Evolutionary conservation across 139 green algal genomes (phyloP).

Genomic region (Tetradesmus obliquus): DNA sequence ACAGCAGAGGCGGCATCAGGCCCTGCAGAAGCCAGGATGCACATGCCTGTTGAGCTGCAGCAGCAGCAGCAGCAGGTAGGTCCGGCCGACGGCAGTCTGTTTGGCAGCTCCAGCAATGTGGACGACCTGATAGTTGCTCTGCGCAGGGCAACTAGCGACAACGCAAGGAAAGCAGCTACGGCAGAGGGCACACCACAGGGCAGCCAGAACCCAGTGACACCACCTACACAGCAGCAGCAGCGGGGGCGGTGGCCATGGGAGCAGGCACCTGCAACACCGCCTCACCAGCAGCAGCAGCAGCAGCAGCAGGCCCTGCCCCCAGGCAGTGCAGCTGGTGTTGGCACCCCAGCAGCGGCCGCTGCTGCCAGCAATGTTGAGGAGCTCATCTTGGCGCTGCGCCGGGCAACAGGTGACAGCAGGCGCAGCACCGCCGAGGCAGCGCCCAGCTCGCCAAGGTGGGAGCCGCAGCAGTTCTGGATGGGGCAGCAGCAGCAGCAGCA

Average conservation of each 20-base stretch:
- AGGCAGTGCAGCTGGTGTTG: neutral
- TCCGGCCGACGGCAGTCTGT: neutral
- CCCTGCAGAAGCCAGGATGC: neutral
- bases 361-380: neutral
- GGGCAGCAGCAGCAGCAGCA: neutral
- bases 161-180: neutral
- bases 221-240: neutral
- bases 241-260: neutral
- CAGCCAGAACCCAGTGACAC: neutral
- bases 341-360: neutral
- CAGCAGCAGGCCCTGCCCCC: neutral
- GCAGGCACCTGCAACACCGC: neutral
- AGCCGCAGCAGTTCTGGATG: slow-evolving; percentile 16
- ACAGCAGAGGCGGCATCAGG: neutral
- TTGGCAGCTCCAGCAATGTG: slow-evolving; percentile 28
- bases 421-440: neutral
- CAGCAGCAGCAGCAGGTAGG: neutral
- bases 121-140: slow-evolving; percentile 18
- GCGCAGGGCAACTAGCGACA: slow-evolving; percentile 7
- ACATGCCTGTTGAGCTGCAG: neutral
- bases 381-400: neutral
- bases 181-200: neutral
- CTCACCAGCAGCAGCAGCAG: slow-evolving; percentile 19
- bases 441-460: neutral
- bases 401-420: slow-evolving; percentile 1